Evolutionary conservation across 2,329 filamentous ascomycete genomes (phyloP), one percentile per base, ranked within the genome.

Genomic region (Fusarium hainanense): DNA sequence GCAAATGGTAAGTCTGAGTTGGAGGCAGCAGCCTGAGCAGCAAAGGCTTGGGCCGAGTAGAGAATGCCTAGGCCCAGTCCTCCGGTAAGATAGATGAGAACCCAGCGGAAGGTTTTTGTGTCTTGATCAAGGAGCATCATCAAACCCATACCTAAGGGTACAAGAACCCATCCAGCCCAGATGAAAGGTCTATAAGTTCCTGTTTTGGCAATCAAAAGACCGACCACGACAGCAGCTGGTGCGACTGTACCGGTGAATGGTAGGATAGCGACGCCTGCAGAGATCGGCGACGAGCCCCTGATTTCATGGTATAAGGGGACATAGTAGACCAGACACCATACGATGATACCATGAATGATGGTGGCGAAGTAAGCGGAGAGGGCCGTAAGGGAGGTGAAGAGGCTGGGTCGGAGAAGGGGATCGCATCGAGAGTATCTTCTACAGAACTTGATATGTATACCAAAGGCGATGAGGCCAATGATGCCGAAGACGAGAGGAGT

Each of bases 41-140:
- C 85, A 44, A 91, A 86, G 0, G 82, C 84, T 78, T 91, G 86
- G 4, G 86, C 82, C 0, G 90, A 86, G 78, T 91, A 91, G 5
- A 92, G 81, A 63, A 91, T 85, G 4, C 90, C 90, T 3, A 87
- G 83, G 10, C 90, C 90, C 5, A 90, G 57, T 2, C 88, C 89
- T 12, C 86, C 80, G 23, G 88, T 82, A 11, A 91, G 76, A 71
- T 88, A 89, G 47, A 91, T 79, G 74, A 90, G 87, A 51, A 92
- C 80, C 88, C 89, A 91, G 27, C 79, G 79, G 0, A 82, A 79
- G 6, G 87, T 84, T 11, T 82, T 83, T 1, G 88, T 90, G 21
- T 84, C 52, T 13, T 76, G 73, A 12, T 72, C 77, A 23, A 90
- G 82, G 11, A 87, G 77, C 58, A 84, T 79, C 55, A 90, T 79